These are phyloP conservation scores for Penicillium alfredii DNA, from an alignment of 495 filamentous ascomycete species.

Conservation along the genomic window DNA sequence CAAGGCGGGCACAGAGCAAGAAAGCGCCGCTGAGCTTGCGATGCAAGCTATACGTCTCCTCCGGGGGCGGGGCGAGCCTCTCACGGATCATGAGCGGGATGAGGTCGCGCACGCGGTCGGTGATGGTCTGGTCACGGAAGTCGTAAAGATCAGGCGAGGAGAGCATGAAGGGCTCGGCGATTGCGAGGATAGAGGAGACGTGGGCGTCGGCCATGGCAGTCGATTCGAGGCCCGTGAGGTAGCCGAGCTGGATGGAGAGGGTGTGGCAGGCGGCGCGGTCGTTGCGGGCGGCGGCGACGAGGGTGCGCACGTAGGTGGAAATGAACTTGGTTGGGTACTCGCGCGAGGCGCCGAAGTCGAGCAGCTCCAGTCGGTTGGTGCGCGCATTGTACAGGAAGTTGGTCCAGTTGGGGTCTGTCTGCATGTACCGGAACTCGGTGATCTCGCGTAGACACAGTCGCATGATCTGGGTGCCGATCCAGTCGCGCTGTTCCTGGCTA, in stretches of 20 bases:
- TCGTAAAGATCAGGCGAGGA: conserved; percentile 81
- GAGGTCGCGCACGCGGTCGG: conserved; percentile 74
- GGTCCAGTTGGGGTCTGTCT: conserved; percentile 99
- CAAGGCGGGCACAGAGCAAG: conserved; percentile 79
- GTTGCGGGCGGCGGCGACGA: conserved; percentile 66
- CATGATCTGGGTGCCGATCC: conserved; percentile 84
- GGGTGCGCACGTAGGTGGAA: conserved; percentile 64
- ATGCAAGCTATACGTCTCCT: conserved; percentile 96
- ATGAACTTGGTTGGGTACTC: conserved; percentile 81
- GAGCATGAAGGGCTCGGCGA: conserved; percentile 83
- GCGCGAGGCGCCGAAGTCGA: conserved; percentile 91
- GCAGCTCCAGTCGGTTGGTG: conserved; percentile 73
- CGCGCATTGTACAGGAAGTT: conserved; percentile 87
- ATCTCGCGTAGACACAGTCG: conserved; percentile 92
- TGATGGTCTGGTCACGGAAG: conserved; percentile 91
- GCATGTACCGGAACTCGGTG: conserved; percentile 92
- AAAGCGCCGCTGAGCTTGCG: conserved; percentile 95
- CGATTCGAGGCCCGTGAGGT: conserved; percentile 85
- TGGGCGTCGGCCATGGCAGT: conserved; percentile 82
- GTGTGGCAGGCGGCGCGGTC: conserved; percentile 57
- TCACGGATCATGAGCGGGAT: conserved; percentile 93
- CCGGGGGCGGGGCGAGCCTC: conserved; percentile 81
- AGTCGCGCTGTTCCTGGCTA: conserved; percentile 77
- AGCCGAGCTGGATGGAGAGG: conserved; percentile 78
- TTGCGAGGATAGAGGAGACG: conserved; percentile 69